These are phyloP conservation scores for Backusella australiensis DNA, from an alignment of 192 early-diverging fungal species.

Conservation along the genomic window DNA sequence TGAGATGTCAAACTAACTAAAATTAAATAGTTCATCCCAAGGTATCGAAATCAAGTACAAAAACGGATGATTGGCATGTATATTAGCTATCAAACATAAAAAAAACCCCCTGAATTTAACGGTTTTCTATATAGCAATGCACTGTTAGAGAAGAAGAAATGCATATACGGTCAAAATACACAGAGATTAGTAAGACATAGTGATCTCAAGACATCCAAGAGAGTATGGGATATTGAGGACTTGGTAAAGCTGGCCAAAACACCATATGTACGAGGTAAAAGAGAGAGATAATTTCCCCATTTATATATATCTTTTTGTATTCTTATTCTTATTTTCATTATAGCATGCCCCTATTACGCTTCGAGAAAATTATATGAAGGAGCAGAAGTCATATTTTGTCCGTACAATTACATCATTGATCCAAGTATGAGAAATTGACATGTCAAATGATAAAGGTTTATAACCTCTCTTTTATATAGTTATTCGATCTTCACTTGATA, in stretches of 20 bases:
- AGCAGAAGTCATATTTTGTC: constrained; percentile 62
- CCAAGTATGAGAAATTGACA: constrained; percentile 35
- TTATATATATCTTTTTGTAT: too few relatives aligned
- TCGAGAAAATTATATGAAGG: constrained; percentile 37
- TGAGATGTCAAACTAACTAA: too few relatives aligned
- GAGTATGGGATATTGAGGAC: constrained; percentile 62
- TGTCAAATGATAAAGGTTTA: neutral
- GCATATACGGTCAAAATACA: constrained; percentile 20
- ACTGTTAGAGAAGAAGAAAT: constrained; percentile 36
- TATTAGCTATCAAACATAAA: neutral
- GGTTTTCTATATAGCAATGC: neutral
- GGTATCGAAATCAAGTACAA: constrained; percentile 26
- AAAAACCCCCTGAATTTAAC: too few relatives aligned
- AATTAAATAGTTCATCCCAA: constrained; percentile 28
- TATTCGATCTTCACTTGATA: constrained; percentile 47
- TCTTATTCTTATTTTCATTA: too few relatives aligned
- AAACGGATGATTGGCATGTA: constrained; percentile 39
- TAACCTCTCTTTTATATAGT: constrained; percentile 4
- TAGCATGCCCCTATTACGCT: constrained; percentile 59
- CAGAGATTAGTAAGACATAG: constrained; percentile 11
- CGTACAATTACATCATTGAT: constrained; percentile 67
- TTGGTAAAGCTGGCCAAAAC: constrained; percentile 39
- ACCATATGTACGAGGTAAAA: neutral
- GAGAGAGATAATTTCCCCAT: neutral
- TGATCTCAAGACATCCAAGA: neutral